Conservation (phyloP, 305 asterid species). For the Fraxinus floribunda region DNA sequence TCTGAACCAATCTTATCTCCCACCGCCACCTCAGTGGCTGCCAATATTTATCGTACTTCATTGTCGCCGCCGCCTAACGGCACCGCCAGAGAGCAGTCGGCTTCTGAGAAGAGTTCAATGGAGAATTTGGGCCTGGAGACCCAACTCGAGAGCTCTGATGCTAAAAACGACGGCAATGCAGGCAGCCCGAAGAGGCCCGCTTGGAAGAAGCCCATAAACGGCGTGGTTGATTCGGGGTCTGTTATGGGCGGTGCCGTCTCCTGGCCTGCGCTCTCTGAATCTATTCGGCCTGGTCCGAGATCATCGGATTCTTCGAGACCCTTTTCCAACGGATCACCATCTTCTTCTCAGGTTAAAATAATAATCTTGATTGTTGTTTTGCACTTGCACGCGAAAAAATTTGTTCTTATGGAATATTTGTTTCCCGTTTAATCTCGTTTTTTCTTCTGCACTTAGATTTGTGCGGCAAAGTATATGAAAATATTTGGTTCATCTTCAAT, state of each 20-base stretch:
- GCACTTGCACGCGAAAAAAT: not conserved
- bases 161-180: constrained; percentile 46
- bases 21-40: constrained; percentile 17
- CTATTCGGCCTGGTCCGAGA: constrained; percentile 52
- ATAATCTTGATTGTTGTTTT: not conserved
- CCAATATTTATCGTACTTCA: constrained; percentile 23
- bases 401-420: not conserved
- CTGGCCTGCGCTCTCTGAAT: constrained; percentile 86
- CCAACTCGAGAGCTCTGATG: constrained; percentile 39
- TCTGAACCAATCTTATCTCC: constrained; percentile 33
- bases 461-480: not conserved
- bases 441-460: not conserved
- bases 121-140: constrained; percentile 36
- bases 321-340: constrained; percentile 52
- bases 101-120: constrained; percentile 23
- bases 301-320: constrained; percentile 42
- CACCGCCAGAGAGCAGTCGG: constrained; percentile 25
- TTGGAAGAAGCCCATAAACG: constrained; percentile 66
- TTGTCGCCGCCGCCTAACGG: constrained; percentile 24
- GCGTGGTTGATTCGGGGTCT: constrained; percentile 50
- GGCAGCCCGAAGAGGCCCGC: constrained; percentile 56
- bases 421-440: not conserved
- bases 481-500: not conserved
- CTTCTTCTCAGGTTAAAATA: constrained; percentile 58
- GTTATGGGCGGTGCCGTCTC: constrained; percentile 73